Evolutionary conservation across 129 eudicot genomes (phyloP), one percentile per base, ranked within the genome.

Genomic region (Deinandra increscens): DNA sequence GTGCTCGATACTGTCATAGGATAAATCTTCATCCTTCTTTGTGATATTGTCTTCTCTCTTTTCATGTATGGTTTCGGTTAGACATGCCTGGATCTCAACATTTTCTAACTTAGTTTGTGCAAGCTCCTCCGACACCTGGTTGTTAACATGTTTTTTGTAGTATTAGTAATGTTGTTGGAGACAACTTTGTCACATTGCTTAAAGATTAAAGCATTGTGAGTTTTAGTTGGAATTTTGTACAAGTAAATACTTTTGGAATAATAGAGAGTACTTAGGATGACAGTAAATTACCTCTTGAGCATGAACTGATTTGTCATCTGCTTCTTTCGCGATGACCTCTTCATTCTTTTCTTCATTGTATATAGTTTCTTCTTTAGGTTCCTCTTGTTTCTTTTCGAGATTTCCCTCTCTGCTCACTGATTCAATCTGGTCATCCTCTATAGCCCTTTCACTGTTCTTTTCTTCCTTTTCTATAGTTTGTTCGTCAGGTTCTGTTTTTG

Each of bases 271-370:
- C 23, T 17, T 45, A 34, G 63, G 70, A 46, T 72, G 58, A 56
- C 29, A 11, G 42, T 55, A 17, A 43, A 33, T 75, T 66, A 75
- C 79, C 79, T 75, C 73, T 26, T 75, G 73, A 75, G 60, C 58
- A 55, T 66, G 39, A 75, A 8, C 42, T n/a, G 37, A 22, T 46
- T 18, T 63, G 26, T 51, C 45, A 6, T 11, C 58, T 43, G 14
- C 48, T 59, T 64, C 61, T 11, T 14, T 50, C 9, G 55, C 60
- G 17, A 23, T 8, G 56, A 26, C 42, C 59, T 58, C 69, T 68
- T 59, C 76, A 60, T 71, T 65, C 46, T 54, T 54, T 74, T 74
- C 70, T 54, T 53, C 59, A 41, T 29, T 43, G 8, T 49, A 14
- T 9, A 46, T 48, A 11, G 18, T 64, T 69, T 68, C 62, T 66